Percentiles rank a stretch among this genome's conserved stretches.
Evolutionary conservation across 2,329 filamentous ascomycete genomes (phyloP).

Genomic region (Colletotrichum destructivum): DNA sequence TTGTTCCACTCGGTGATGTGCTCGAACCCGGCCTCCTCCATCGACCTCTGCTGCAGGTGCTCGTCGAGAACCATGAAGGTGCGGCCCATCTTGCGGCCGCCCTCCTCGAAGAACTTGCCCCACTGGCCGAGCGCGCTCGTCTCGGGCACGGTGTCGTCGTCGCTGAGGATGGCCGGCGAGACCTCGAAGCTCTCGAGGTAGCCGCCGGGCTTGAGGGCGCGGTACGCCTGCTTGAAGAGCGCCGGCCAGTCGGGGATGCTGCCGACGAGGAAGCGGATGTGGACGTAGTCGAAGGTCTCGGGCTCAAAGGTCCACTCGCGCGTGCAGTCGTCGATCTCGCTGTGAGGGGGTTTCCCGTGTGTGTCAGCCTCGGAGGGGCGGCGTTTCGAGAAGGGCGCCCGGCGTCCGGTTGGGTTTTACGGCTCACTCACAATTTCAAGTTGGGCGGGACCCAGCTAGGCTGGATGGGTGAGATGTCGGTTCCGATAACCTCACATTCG

Average conservation of each 20-base stretch:
- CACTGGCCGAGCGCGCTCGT: constrained; percentile 52
- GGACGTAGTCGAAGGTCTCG: constrained; percentile 70
- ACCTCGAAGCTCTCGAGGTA: constrained; percentile 57
- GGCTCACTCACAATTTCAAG: constrained; percentile 54
- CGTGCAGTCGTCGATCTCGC: constrained; percentile 73
- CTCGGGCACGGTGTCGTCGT: constrained; percentile 49
- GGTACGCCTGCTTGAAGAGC: constrained; percentile 63
- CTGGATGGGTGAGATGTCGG: constrained; percentile 72
- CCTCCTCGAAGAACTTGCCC: constrained; percentile 53
- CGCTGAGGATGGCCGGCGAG: constrained; percentile 46
- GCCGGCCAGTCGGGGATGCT: constrained; percentile 67
- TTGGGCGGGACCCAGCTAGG: constrained; percentile 71
- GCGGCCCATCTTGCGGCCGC: constrained; percentile 51
- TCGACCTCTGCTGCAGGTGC: constrained; percentile 48
- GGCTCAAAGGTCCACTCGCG: constrained; percentile 62
- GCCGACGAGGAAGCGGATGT: constrained; percentile 68
- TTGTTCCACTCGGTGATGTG: constrained; percentile 44
- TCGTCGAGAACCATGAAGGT: constrained; percentile 52
- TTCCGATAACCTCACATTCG: constrained; percentile 63
- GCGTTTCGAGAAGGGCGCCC: neutral
- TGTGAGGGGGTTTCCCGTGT: neutral
- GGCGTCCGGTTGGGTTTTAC: no score
- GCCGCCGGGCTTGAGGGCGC: constrained; percentile 66
- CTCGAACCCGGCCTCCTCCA: constrained; percentile 50
- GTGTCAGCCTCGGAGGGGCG: constrained; percentile 56